Evolutionary conservation across 2,329 filamentous ascomycete genomes (phyloP), one percentile per base, ranked within the genome.

Genomic region (Aspergillus aculeatinus): DNA sequence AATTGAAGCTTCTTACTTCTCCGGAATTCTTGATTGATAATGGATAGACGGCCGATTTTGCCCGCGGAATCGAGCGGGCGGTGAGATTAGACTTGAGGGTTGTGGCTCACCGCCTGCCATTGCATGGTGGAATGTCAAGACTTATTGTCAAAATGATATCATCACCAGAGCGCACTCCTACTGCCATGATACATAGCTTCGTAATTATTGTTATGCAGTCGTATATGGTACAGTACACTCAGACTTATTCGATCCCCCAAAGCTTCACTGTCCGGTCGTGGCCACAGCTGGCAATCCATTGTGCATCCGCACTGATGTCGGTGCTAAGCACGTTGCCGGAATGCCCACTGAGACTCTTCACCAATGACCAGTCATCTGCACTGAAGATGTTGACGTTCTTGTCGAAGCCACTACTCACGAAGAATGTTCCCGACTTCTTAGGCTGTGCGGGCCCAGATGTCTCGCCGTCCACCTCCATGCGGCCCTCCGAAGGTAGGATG

Each of bases 231-330:
- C 4, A 27, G 27, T 19, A 31, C n/a, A 72, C 72, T 16, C 39
- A 44, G n/a, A 6, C 63, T 63, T 92, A 90, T 65, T 96, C 94
- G 65, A 92, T 86, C 4, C 91, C 91, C 95, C 95, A 99, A 2
- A 99, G 81, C 81, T 99, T 99, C 54, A 98, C 91, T 2, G 94
- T 98, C 57, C 93, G 85, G 76, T 99, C 95, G 72, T 96, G 91
- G 3, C 95, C 93, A 66, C 92, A 92, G 74, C 92, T 97, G 25
- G 94, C 90, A 75, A 99, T 96, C 91, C 92, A 99, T 72, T 83
- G 89, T 9, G 88, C 90, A 76, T 98, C 91, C 64, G 83, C 83
- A 70, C 90, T 96, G 56, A 96, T 87, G 78, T 99, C 95, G 12
- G 92, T 89, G 67, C 92, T 96, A 55, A 96, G 86, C 11, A 99